Evolutionary conservation across 805 yeast genomes (phyloP).

Genomic region (Teunomyces aglyptinius): DNA sequence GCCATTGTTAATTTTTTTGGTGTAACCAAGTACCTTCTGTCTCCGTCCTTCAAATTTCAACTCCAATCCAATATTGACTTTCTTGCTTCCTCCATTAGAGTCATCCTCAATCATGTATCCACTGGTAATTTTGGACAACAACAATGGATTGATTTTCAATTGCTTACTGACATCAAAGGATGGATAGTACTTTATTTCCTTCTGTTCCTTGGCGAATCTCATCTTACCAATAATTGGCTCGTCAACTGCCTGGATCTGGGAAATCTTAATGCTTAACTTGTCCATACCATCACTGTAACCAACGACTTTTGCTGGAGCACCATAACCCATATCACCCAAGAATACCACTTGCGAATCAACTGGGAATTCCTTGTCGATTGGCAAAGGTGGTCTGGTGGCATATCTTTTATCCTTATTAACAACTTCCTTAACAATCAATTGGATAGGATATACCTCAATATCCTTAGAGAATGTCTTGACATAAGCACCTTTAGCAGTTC

Average conservation of each 20-base stretch:
- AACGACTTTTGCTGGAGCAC: constrained; percentile 67
- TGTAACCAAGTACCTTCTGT: constrained; percentile 84
- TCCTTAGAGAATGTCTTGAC: constrained; percentile 63
- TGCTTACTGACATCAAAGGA: constrained; percentile 61
- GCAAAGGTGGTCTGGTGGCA: constrained; percentile 67
- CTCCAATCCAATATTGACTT: constrained; percentile 74
- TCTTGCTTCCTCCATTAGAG: constrained; percentile 23
- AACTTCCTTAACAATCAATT: constrained; percentile 74
- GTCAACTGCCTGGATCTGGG: constrained; percentile 33
- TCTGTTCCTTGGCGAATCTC: constrained; percentile 57
- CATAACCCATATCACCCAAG: constrained; percentile 85
- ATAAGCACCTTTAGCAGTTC: constrained; percentile 69
- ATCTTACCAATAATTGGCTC: constrained; percentile 69
- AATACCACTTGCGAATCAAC: constrained; percentile 66
- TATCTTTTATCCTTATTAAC: constrained; percentile 72
- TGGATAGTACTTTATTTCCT: constrained; percentile 58
- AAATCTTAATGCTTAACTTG: constrained; percentile 50
- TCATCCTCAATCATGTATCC: constrained; percentile 59
- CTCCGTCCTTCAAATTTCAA: constrained; percentile 78
- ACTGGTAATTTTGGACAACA: constrained; percentile 77
- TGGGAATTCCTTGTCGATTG: constrained; percentile 83
- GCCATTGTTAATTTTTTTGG: constrained; percentile 58
- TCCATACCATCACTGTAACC: constrained; percentile 49
- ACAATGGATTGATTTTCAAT: constrained; percentile 56
- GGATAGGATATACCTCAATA: constrained; percentile 67